A percentile compares a stretch with the other conserved stretches of the same genome.
Conservation (phyloP, 2,329 filamentous ascomycete species). For the Monosporascus cannonballus region DNA sequence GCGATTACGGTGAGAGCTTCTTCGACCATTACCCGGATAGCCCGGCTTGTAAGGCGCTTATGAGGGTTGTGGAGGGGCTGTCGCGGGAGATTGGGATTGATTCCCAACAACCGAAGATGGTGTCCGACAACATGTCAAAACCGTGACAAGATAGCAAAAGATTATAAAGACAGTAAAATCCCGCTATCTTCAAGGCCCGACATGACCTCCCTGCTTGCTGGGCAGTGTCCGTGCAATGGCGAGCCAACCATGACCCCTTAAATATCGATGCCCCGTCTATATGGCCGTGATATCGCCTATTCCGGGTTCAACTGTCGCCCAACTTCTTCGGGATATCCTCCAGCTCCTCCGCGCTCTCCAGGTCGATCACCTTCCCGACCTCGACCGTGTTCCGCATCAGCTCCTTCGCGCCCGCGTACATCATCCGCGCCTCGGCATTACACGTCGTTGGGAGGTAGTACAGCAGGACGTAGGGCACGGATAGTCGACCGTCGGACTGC, state of each 20-base stretch:
- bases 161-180: conserved; percentile 8
- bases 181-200: conserved; percentile 1
- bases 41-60: conserved; percentile 78
- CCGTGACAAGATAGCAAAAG: neutral
- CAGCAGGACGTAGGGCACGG: conserved; percentile 88
- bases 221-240: no score
- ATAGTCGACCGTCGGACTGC: conserved; percentile 73
- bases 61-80: conserved; percentile 70
- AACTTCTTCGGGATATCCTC: conserved; percentile 70
- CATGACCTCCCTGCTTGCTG: no score
- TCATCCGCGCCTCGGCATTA: conserved; percentile 81
- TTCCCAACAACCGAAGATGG: conserved; percentile 33
- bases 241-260: no score
- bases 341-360: conserved; percentile 74
- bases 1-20: conserved; percentile 96
- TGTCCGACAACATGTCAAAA: conserved; percentile 37
- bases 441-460: conserved; percentile 93
- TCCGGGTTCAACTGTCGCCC: conserved; percentile 23
- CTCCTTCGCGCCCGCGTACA: conserved; percentile 94
- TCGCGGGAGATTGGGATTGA: conserved; percentile 60
- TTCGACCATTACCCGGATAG: conserved; percentile 91
- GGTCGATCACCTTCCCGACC: conserved; percentile 81
- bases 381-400: conserved; percentile 90
- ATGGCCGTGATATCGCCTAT: no score
- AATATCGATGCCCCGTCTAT: no score